Base-by-base conservation (phyloP, 2,329 filamentous ascomycete genomes). In the Phoma sp. region DNA sequence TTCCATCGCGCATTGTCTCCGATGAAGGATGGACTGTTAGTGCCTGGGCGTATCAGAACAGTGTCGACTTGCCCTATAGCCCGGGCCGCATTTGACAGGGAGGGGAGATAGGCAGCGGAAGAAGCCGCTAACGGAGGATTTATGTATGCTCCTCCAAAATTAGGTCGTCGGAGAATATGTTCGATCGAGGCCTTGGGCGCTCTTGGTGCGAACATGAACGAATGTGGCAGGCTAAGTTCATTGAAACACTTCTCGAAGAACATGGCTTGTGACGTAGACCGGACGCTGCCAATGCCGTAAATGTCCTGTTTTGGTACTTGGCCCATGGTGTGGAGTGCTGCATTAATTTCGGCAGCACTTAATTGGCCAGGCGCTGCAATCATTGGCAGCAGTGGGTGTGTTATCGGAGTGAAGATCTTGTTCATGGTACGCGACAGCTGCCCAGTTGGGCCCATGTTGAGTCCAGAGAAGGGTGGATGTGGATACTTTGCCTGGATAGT, bases 1-100 rank as follows among this genome's bases (percentile, higher is more conserved):
- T 91, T 91, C 90, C 91, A 95, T 11, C 87, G 86, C 9, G 90
- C 89, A 62, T 96, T 96, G 65, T 95, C 90, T 41, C 91, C 89
- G 13, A 93, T 78, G 36, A 93, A 83, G 8, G 66, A 68, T 39
- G 66, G 47, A 47, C 61, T 66, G 30, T 64, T 67, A 25, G 57
- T 79, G 10, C 80, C 78, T 4, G 73, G 68, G 47, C 82, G 83
- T 23, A 89, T 86, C 23, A 92, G 82, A 40, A 96, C 90, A 0
- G 90, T 95, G 69, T 96, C 91, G 33, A 95, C 83, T 61, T 92
- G 86, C 9, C 91, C 91, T 58, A 92, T 95, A 1, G 87, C 86
- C 2, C 86, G 83, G 35, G 89, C 90, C 7, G 91, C 89, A 64
- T 92, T 89, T 7, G 89, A 91, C 45, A 93, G 77, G 0, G 81